Evolutionary conservation across 208 protist genomes (phyloP), one percentile per base, ranked within the genome.

Genomic region (Leishmania turanica): DNA sequence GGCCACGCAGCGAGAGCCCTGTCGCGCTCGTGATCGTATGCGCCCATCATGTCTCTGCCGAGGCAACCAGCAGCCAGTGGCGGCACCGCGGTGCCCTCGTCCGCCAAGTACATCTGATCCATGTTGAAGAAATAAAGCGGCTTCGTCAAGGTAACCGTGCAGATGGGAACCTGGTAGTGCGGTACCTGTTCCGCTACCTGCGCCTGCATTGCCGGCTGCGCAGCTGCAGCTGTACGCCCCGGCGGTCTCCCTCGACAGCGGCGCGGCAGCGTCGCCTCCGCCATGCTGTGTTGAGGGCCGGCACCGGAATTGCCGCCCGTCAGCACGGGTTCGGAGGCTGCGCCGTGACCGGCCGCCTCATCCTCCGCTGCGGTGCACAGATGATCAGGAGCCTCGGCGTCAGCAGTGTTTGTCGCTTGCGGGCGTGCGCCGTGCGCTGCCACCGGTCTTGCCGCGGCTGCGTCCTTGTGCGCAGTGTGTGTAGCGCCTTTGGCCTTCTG

Each of bases 41-140:
- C 68, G 68, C 17, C 68, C 42, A 49, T 19, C 68, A 7, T 15
- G 3, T 9, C 42, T 19, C n/a, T 53, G 3, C 45, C 68, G 21
- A 73, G 45, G 8, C 2, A 13, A 34, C 34, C 9, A 27, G 45
- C 68, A 45, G 40, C 21, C 40, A 73, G 68, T 53, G 68, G 13
- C 54, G 68, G 54, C 27, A 54, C 21, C 6, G 68, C 8, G 11
- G 42, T 21, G 68, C 45, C 68, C 7, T 21, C 42, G 0, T 62
- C 51, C 19, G 31, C 40, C 71, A 75, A 58, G 27, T 37, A 81
- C 85, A 93, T 89, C 78, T 93, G 90, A 51, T 91, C 88, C 65
- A 86, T 42, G 77, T 93, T 93, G 75, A 82, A 89, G 19, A 92
- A 27, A 68, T 84, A 85, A 15, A 92, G 68, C 9, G 83, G 87